These are phyloP conservation scores for Simplicillium sp. DNA, from an alignment of 2,329 filamentous ascomycete species.

Conservation along the genomic window DNA sequence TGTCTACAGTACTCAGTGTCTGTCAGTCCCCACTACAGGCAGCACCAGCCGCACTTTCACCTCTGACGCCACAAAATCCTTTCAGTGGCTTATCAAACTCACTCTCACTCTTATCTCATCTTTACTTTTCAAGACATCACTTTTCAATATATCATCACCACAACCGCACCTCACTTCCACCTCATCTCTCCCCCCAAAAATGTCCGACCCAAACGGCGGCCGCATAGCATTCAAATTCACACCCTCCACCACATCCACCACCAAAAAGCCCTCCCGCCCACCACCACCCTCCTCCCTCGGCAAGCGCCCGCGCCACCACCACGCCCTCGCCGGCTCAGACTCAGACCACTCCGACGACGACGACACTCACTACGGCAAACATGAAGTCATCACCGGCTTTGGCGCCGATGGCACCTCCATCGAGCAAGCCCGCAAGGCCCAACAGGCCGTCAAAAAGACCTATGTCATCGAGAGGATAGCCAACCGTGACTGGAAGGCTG, in stretches of 20 bases:
- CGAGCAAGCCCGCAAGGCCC: constrained; percentile 24
- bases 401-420: constrained; percentile 31
- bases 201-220: constrained; percentile 26
- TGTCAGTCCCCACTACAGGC: no score
- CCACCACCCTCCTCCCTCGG: constrained; percentile 33
- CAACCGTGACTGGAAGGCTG: constrained; percentile 55
- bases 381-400: constrained; percentile 42
- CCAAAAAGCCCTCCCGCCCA: constrained; percentile 17
- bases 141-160: constrained; percentile 1
- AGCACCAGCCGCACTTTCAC: no score
- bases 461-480: constrained; percentile 48
- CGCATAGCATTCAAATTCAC: constrained; percentile 43
- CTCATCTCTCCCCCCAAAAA: constrained; percentile 12
- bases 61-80: background rate
- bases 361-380: constrained; percentile 16
- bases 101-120: no score
- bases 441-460: constrained; percentile 19
- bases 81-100: background rate
- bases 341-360: constrained; percentile 31
- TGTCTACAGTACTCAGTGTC: no score
- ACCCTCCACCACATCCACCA: constrained; percentile 16
- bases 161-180: background rate
- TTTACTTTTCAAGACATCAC: no score
- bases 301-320: constrained; percentile 34
- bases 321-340: constrained; percentile 30